A percentile compares a stretch with the other conserved stretches of the same genome.
These are phyloP conservation scores for Shiraia bambusicola DNA, from an alignment of 2,329 filamentous ascomycete species.

Conservation along the genomic window DNA sequence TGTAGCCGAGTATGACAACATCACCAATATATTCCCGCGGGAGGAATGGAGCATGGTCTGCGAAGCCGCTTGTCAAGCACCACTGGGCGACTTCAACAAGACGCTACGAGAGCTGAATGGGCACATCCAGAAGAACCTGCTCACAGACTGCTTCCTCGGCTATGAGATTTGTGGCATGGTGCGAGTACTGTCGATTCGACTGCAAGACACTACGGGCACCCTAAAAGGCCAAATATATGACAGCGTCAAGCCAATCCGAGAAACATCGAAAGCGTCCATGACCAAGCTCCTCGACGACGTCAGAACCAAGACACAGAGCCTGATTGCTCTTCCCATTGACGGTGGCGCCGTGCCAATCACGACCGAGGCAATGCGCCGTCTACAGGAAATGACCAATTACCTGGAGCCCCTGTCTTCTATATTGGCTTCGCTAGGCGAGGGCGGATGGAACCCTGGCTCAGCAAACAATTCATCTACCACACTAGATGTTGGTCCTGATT, in stretches of 20 bases:
- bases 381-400: conserved; percentile 86
- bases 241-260: conserved; percentile 82
- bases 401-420: conserved; percentile 83
- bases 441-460: conserved; percentile 68
- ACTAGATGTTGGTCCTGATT: conserved; percentile 84
- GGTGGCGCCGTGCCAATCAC: conserved; percentile 77
- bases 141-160: conserved; percentile 89
- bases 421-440: conserved; percentile 88
- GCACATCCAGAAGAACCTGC: conserved; percentile 82
- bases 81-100: conserved; percentile 78
- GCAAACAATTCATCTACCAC: conserved; percentile 64
- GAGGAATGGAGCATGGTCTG: conserved; percentile 83
- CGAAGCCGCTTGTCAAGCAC: conserved; percentile 73
- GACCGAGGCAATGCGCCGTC: conserved; percentile 78
- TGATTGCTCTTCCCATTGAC: conserved; percentile 73
- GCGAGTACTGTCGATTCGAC: conserved; percentile 71
- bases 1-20: conserved; percentile 84
- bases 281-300: conserved; percentile 82
- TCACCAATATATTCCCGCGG: conserved; percentile 80
- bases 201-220: conserved; percentile 82
- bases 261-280: conserved; percentile 86
- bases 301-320: conserved; percentile 64
- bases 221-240: conserved; percentile 81
- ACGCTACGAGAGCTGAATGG: conserved; percentile 86
- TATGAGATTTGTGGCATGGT: conserved; percentile 95